Base-by-base conservation (phyloP, 768 basidiomycete genomes). In the Pleurotus platypus region DNA sequence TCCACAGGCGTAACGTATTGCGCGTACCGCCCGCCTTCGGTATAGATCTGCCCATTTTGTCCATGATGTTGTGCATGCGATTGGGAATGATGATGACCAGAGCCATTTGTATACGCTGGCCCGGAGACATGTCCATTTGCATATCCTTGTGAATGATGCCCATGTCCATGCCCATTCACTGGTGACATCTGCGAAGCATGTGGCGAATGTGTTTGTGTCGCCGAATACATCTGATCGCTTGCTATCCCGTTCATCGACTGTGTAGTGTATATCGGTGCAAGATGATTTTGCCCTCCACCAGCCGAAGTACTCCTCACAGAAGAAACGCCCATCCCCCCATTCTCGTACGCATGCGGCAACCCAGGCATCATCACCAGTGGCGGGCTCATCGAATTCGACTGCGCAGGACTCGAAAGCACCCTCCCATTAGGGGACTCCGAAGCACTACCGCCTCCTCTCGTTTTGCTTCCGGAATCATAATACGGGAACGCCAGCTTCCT, bases 401-500 rank as follows among this genome's bases (percentile, higher is more conserved):
- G 82, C 30, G 82, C 75, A 49, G 85, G 85, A 57, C 78, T 79
- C 40, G 73, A 66, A 27, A 73, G 59, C 4, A 75, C 80, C 24
- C 81, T 70, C 8, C 72, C 70, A 64, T 74, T 72, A 27, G 82
- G 81, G 24, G 83, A 83, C 60, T 77, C 78, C 24, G 49, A 37
- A 37, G 30, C 38, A 38, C 20, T 37, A 27, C 49, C 49, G 22
- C 9, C 18, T 3, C 26, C n/a, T 16, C 39, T n/a, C 15, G 12
- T 54, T 15, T 12, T 22, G 70, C 35, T n/a, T 15, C 77, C 84
- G 53, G 81, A 83, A 69, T 85, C 87, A 62, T 87, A 87, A 67
- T 87, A 90, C n/a, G 89, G 89, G 70, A 91, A 90, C 24, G 89
- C 88, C 18, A 92, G 79, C 59, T 87, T 88, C 58, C 86, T 80